These are phyloP conservation scores for Boletus patriciae DNA, from an alignment of 768 basidiomycete species.

Conservation along the genomic window DNA sequence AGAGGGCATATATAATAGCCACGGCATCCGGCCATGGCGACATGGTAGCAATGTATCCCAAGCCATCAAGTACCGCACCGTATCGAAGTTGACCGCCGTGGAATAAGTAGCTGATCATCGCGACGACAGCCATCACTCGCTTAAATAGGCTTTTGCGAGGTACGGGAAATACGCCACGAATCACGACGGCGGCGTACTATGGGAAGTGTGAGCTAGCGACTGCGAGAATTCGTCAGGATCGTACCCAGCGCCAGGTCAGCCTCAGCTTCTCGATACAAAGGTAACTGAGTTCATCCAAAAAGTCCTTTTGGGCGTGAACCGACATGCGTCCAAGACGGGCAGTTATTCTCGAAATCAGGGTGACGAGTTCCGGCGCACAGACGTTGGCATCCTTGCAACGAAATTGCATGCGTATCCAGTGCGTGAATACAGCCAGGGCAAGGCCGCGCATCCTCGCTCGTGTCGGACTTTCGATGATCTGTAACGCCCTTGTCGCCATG, in stretches of 20 bases:
- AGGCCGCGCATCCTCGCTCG: slow-evolving; percentile 12
- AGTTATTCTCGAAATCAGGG: slow-evolving; percentile 8
- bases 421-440: slow-evolving; percentile 7
- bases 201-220: slow-evolving; percentile 1
- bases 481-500: slow-evolving; percentile 8
- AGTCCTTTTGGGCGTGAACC: slow-evolving; percentile 3
- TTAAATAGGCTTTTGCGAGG: slow-evolving; percentile 11
- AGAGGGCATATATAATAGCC: slow-evolving; percentile 12
- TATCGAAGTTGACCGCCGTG: slow-evolving; percentile 9
- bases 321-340: slow-evolving; percentile 8
- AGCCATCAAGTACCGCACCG: slow-evolving; percentile 1
- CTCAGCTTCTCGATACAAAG: slow-evolving; percentile 17
- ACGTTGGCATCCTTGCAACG: slow-evolving; percentile 7
- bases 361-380: slow-evolving; percentile 3
- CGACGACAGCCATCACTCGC: slow-evolving; percentile 15
- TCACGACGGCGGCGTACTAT: slow-evolving; percentile 9
- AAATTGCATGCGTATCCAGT: slow-evolving; percentile 20
- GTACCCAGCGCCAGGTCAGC: slow-evolving; percentile 19
- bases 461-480: slow-evolving; percentile 12
- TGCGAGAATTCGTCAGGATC: not conserved
- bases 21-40: slow-evolving; percentile 21
- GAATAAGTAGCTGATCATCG: slow-evolving; percentile 18
- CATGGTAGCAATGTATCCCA: slow-evolving; percentile 15
- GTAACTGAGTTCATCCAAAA: slow-evolving; percentile 8
- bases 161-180: not conserved